These are phyloP conservation scores for Paxillus involutus DNA, from an alignment of 768 basidiomycete genomes.

Conservation along the genomic window DNA sequence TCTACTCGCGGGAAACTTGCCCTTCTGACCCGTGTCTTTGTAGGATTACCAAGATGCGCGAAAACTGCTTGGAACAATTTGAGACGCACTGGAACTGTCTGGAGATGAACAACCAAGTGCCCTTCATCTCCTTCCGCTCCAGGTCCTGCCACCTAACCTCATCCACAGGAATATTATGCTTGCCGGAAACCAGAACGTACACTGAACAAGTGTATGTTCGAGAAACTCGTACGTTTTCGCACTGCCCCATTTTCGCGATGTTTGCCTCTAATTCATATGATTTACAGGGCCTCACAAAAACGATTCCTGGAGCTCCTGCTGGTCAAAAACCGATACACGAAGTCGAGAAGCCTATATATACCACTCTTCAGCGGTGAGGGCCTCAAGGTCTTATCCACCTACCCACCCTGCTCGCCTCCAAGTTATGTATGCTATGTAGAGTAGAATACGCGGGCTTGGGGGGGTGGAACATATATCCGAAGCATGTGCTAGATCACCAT, in stretches of 20 bases:
- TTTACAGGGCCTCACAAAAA: conserved; percentile 83
- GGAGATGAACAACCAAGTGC: conserved; percentile 90
- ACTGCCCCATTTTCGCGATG: not conserved
- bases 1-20: not conserved
- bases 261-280: not conserved
- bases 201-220: conserved; percentile 93
- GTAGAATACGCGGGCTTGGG: conserved; percentile 11
- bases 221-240: conserved; percentile 76
- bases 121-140: conserved; percentile 24
- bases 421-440: conserved; percentile 17
- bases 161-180: conserved; percentile 73
- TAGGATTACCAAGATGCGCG: conserved; percentile 91
- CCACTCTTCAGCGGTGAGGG: conserved; percentile 76
- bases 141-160: not conserved
- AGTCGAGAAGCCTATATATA: conserved; percentile 80
- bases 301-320: conserved; percentile 84
- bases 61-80: conserved; percentile 85
- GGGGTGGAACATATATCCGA: not conserved
- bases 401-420: not conserved
- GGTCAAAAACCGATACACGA: conserved; percentile 88
- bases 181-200: conserved; percentile 88
- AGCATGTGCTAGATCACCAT: not conserved
- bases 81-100: conserved; percentile 94
- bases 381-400: not conserved
- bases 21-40: not conserved